Base-by-base conservation (phyloP, 345 rosid species). In the Balakata baccata region DNA sequence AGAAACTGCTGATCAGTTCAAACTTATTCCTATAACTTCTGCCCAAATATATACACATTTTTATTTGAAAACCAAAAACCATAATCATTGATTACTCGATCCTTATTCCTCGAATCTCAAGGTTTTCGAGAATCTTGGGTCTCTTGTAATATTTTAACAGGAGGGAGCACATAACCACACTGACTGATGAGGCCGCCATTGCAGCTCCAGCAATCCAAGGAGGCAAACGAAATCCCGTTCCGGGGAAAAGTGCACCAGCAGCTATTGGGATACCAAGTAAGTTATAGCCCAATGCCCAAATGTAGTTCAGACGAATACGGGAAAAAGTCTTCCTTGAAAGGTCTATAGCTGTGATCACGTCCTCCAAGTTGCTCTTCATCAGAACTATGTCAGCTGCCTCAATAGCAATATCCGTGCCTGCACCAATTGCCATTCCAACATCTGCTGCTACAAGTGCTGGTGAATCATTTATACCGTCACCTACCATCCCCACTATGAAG, bases 201-300 rank as follows among this genome's bases (percentile, higher is more conserved):
- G 97, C 97, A 5, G 97, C 98, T 11, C 97, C 98, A 2, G 98
- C 98, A 5, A 94, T 88, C 98, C 98, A 94, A 1, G 98, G 98
- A 0, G 98, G 97, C 57, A 94, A 80, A 53, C 97, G 90, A 77
- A 90, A 89, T 45, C 87, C 71, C 0, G 86, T 86, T 0, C 73
- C 70, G 0, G 97, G 98, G 73, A 85, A 94, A 51, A 94, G 89
- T 16, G 84, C 89, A 7, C 98, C 98, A 0, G 95, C 98, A 7
- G 98, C 97, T 5, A 92, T 86, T 0, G 97, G 97, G 51, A 94
- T 89, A 20, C 95, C 97, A 4, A 92, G 84, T 41, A 94, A 81
- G 74, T 94, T 94, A 72, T 94, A 94, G 13, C 97, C 97, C 77
- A 89, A 77, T 7, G 98, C 98, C 98, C 98, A 92, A 3, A 94